phyloP scores from a whole-genome alignment of 1,139 yeast species.

The Suhomyces bokatorum region DNA sequence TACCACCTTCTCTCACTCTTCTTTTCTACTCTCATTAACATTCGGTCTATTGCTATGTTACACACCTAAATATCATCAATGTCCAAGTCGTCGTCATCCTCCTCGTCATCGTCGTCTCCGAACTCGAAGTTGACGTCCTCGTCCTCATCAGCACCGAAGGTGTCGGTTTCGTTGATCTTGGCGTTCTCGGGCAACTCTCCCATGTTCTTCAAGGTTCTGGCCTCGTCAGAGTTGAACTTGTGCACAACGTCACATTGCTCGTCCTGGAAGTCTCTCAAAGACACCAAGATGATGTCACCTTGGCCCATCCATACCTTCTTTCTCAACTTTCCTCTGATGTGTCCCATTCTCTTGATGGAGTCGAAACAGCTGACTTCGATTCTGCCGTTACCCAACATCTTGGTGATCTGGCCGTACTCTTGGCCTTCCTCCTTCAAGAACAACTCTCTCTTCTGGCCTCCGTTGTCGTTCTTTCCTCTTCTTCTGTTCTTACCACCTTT shows the following conservation, averaged over 20 bases:
- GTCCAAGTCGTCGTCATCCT: conserved; percentile 66
- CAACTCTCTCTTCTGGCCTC: conserved; percentile 91
- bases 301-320: conserved; percentile 99
- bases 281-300: conserved; percentile 94
- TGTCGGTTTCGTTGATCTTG: conserved; percentile 95
- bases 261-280: conserved; percentile 97
- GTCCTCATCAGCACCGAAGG: conserved; percentile 94
- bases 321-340: conserved; percentile 97
- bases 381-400: conserved; percentile 98
- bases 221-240: conserved; percentile 96
- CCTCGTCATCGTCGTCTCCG: conserved; percentile 89
- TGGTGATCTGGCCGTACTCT: conserved; percentile 97
- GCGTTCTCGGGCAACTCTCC: conserved; percentile 98
- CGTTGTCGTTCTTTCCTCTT: conserved; percentile 97
- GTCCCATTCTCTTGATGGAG: conserved; percentile 91
- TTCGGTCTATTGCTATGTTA: conserved; percentile 2
- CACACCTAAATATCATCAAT: conserved; percentile 72
- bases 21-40: background rate
- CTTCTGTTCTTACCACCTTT: conserved; percentile 86
- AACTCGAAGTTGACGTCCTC: conserved; percentile 98
- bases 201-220: conserved; percentile 90
- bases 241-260: conserved; percentile 98
- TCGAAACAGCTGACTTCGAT: conserved; percentile 94
- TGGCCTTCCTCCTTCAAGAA: conserved; percentile 93
- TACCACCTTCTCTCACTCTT: background rate